Evolutionary conservation across 352 stramenopile species (phyloP).

Genomic region (Detonula confervacea): DNA sequence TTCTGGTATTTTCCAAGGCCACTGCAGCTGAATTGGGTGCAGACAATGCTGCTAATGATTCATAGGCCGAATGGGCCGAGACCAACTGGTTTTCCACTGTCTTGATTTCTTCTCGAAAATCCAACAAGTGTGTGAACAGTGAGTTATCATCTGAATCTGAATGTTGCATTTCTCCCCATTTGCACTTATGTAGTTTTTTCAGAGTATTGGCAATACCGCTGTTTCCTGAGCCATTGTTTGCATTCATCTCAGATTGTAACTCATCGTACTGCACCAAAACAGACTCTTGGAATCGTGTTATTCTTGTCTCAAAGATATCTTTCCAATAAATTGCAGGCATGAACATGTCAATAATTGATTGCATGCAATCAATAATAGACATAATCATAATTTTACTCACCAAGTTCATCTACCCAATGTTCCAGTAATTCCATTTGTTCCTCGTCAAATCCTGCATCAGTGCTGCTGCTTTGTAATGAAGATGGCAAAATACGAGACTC

Average conservation of each 20-base stretch:
- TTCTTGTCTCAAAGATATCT: slow-evolving; percentile 64
- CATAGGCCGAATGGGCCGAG: slow-evolving; percentile 54
- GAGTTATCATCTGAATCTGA: slow-evolving; percentile 28
- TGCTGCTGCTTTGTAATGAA: slow-evolving; percentile 44
- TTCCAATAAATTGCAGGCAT: not conserved
- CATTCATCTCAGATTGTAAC: slow-evolving; percentile 21
- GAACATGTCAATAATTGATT: not conserved
- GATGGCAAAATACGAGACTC: slow-evolving; percentile 53
- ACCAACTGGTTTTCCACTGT: slow-evolving; percentile 57
- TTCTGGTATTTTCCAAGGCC: slow-evolving; percentile 65
- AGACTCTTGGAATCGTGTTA: slow-evolving; percentile 55
- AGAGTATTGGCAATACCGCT: slow-evolving; percentile 23
- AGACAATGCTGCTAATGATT: slow-evolving; percentile 65
- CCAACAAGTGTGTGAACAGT: slow-evolving; percentile 59
- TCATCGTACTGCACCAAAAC: slow-evolving; percentile 45
- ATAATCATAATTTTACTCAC: slow-evolving; percentile 43
- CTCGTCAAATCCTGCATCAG: slow-evolving; percentile 42
- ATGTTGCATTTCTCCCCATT: slow-evolving; percentile 29
- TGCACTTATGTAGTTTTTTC: slow-evolving; percentile 18
- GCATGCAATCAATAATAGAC: not conserved
- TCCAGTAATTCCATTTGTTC: slow-evolving; percentile 71
- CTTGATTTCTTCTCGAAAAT: slow-evolving; percentile 64
- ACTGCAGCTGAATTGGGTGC: slow-evolving; percentile 60
- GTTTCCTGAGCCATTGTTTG: slow-evolving; percentile 4
- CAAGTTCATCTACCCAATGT: slow-evolving; percentile 86